phyloP scores from a whole-genome alignment of 192 early-diverging fungal genomes.

The Podila clonocystis region DNA sequence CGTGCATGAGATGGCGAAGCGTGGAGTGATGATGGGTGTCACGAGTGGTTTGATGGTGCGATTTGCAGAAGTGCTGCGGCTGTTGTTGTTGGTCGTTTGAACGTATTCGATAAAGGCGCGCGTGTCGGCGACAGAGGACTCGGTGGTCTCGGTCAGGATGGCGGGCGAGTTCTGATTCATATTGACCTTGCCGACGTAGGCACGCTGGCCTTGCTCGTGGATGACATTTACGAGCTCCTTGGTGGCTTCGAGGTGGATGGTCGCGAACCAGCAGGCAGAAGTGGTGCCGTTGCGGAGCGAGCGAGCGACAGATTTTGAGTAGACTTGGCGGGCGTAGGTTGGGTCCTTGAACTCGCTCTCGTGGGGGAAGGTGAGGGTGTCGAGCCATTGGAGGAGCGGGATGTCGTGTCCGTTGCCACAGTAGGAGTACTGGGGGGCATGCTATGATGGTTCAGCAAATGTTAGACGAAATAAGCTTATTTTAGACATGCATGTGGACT shows the following conservation, averaged over 20 bases:
- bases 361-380: constrained; percentile 82
- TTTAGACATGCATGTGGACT: no score
- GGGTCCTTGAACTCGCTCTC: constrained; percentile 72
- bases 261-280: constrained; percentile 91
- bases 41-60: constrained; percentile 56
- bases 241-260: constrained; percentile 84
- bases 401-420: constrained; percentile 84
- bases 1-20: constrained; percentile 91
- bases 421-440: constrained; percentile 86
- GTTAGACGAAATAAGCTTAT: no score
- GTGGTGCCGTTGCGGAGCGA: constrained; percentile 83
- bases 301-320: constrained; percentile 63
- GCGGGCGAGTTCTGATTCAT: constrained; percentile 92
- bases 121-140: constrained; percentile 73
- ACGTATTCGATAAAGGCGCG: constrained; percentile 71
- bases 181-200: constrained; percentile 94
- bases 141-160: constrained; percentile 78
- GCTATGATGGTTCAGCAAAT: constrained; percentile 21
- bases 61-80: constrained; percentile 2
- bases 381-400: constrained; percentile 81
- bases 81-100: constrained; percentile 33
- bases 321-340: constrained; percentile 66
- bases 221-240: constrained; percentile 79
- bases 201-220: constrained; percentile 86
- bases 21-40: constrained; percentile 89